Evolutionary conservation across 2,329 filamentous ascomycete species (phyloP), one percentile per base, ranked within the genome.

Genomic region (Xylaria sp.): DNA sequence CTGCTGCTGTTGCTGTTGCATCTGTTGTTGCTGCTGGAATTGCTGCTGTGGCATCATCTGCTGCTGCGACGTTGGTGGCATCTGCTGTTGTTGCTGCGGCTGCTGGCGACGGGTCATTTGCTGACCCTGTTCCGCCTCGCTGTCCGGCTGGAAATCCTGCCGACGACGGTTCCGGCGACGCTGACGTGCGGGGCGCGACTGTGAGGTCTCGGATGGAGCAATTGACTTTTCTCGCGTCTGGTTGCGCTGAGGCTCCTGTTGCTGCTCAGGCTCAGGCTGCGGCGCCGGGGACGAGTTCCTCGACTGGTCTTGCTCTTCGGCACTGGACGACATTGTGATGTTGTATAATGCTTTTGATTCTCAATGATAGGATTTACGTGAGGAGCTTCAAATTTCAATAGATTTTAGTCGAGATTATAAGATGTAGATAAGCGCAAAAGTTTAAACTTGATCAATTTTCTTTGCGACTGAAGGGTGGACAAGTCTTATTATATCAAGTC

Each of bases 101-200:
- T 56, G 67, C 36, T 64, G 65, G 6, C 53, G 64, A 23, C 26
- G 66, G 13, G 63, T 46, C 68, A 72, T 61, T 51, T 72, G 70
- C 28, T 67, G 69, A 4, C 49, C 65, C 13, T 71, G 46, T 2
- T 68, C 66, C 36, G 48, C 48, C 61, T 71, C 66, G 2, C 60
- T 46, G 11, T 71, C 69, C 7, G 67, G 62, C 48, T 68, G 69
- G 58, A 70, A 71, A 46, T 70, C 64, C 17, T 66, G 66, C 5
- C 65, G 59, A 3, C 70, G 68, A 51, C 70, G 70, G 65, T 69
- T 72, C 38, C 71, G 68, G 20, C 71, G 71, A 11, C 71, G 70
- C 53, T 71, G 70, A 38, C 66, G 70, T 23, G 71, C 68, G 23
- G 71, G 69, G 10, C 70, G 68, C 6, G 71, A 71, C 23, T 60